Percentiles rank a stretch among this genome's conserved stretches.
Evolutionary conservation across 202 grass and related monocot genomes (phyloP).

Genomic region (Carex arenaria): DNA sequence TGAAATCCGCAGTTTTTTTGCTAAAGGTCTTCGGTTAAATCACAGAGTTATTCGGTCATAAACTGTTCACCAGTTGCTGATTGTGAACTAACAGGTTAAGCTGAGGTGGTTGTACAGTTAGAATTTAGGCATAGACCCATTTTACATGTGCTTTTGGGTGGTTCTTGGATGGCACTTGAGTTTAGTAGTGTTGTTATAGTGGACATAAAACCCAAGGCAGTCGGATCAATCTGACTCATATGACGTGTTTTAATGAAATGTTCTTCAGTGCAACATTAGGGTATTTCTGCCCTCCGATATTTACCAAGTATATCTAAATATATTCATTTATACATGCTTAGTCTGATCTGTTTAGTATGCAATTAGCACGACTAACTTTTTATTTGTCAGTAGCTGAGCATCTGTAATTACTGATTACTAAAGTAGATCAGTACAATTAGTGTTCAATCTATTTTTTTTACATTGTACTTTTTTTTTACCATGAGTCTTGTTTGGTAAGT

Average conservation of each 20-base stretch:
- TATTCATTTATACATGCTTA: neutral
- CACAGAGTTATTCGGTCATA: conserved; percentile 25
- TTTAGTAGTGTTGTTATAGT: conserved; percentile 14
- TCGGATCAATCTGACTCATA: conserved; percentile 2
- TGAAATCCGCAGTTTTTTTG: conserved; percentile 73
- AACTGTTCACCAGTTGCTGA: conserved; percentile 37
- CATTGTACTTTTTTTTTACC: too few species aligned
- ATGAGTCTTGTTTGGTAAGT: too few species aligned
- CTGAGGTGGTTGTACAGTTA: conserved; percentile 77
- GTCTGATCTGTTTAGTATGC: neutral
- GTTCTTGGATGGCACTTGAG: conserved; percentile 34
- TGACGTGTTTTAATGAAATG: conserved; percentile 8
- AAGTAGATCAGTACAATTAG: too few species aligned
- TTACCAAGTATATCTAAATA: neutral
- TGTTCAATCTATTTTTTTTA: too few species aligned
- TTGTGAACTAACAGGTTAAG: conserved; percentile 45
- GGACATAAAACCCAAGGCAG: neutral
- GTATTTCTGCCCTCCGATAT: neutral
- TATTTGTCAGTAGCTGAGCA: too few species aligned
- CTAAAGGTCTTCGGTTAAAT: conserved; percentile 64
- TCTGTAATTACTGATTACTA: too few species aligned
- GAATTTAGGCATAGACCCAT: conserved; percentile 41
- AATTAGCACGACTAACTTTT: neutral
- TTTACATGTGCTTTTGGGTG: conserved; percentile 37
- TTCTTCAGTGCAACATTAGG: conserved; percentile 9